Evolutionary conservation across 345 rosid genomes (phyloP).

Genomic region (Kernera saxatilis): DNA sequence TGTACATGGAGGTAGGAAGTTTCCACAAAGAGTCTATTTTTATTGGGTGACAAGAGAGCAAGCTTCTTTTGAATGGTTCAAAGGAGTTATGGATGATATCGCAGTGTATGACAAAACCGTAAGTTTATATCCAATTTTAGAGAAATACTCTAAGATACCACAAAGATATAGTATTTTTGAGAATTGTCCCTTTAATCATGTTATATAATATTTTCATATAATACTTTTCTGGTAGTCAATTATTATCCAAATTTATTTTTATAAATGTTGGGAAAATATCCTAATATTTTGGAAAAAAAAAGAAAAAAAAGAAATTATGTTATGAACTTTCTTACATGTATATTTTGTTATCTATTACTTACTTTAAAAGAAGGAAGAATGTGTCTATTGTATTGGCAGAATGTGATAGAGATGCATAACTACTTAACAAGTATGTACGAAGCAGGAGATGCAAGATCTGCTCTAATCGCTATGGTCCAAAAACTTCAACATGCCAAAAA

Average conservation of each 20-base stretch:
- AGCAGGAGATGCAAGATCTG: slow-evolving; percentile 97
- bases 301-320: background rate
- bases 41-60: slow-evolving; percentile 98
- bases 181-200: background rate
- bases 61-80: slow-evolving; percentile 94
- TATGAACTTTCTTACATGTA: background rate
- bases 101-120: slow-evolving; percentile 71
- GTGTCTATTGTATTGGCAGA: slow-evolving; percentile 36
- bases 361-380: background rate
- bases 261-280: too few relatives aligned
- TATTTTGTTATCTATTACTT: background rate
- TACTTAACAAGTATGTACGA: slow-evolving; percentile 93
- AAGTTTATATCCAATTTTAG: slow-evolving; percentile 12
- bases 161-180: background rate
- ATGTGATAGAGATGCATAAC: slow-evolving; percentile 95
- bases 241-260: too few relatives aligned
- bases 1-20: slow-evolving; percentile 33
- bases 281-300: too few relatives aligned
- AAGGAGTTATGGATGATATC: slow-evolving; percentile 96
- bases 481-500: slow-evolving; percentile 91
- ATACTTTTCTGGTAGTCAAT: too few relatives aligned
- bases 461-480: slow-evolving; percentile 89
- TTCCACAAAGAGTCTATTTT: slow-evolving; percentile 86
- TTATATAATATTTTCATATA: background rate
- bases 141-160: background rate